Evolutionary conservation across 192 early-diverging fungal species (phyloP).

Genomic region (Linnemannia zychae): DNA sequence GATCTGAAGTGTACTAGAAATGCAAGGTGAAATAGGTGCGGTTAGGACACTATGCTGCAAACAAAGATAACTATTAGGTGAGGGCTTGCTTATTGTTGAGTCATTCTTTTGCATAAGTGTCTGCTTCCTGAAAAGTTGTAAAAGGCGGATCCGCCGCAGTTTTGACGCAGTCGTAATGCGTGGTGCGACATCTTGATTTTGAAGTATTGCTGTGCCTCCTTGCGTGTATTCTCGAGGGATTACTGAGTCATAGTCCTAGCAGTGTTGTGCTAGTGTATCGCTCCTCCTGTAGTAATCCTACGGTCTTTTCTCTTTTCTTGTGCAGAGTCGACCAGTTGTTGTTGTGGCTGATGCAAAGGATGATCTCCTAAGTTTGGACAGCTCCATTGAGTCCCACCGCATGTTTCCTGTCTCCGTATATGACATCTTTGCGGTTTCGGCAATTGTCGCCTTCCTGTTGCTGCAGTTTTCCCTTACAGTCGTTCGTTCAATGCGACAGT

Average conservation of each 20-base stretch:
- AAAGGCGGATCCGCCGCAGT: neutral
- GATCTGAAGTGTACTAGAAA: conserved; percentile 43
- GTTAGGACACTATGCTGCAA: neutral
- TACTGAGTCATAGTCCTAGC: neutral
- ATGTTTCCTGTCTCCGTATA: neutral
- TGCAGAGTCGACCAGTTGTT: neutral
- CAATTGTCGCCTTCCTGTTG: neutral
- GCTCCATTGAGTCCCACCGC: neutral
- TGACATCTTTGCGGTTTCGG: neutral
- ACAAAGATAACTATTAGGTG: neutral
- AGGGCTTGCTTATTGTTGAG: neutral
- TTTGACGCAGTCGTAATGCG: neutral
- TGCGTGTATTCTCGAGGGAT: neutral
- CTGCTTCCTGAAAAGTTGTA: too few species aligned
- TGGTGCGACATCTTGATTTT: neutral
- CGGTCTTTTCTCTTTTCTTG: neutral
- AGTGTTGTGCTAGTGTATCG: neutral
- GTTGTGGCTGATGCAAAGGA: neutral
- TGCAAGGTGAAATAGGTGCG: neutral
- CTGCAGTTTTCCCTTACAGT: conserved; percentile 25
- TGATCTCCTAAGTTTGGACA: neutral
- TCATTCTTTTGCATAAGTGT: neutral
- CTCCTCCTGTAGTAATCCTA: neutral
- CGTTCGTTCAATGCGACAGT: conserved; percentile 38
- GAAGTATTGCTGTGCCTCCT: neutral